Evolutionary conservation across 768 basidiomycete genomes (phyloP).

Genomic region (Russula griseocarnosa): DNA sequence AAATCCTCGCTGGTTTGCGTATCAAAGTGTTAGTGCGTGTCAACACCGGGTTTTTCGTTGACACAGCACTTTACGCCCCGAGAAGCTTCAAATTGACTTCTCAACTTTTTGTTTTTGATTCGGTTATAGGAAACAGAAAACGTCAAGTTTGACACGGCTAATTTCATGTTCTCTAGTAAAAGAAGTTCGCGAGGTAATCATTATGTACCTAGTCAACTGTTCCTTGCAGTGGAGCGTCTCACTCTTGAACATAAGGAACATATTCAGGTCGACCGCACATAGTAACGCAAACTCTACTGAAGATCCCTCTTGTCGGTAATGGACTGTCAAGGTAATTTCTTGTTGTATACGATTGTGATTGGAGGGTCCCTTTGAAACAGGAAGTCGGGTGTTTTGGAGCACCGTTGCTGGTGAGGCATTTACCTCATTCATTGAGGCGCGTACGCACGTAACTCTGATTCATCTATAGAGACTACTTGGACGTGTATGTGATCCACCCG

Average conservation of each 20-base stretch:
- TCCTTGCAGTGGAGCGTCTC: neutral
- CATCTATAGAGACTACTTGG: neutral
- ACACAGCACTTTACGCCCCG: too few relatives aligned
- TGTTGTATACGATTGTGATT: neutral
- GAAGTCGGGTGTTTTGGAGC: neutral
- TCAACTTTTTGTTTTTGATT: too few relatives aligned
- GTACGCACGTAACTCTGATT: neutral
- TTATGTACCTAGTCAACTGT: neutral
- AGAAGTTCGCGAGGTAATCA: too few relatives aligned
- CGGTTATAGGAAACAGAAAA: too few relatives aligned
- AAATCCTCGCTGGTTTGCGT: too few relatives aligned
- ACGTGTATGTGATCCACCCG: too few relatives aligned
- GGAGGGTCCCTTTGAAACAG: neutral
- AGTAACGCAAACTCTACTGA: too few relatives aligned
- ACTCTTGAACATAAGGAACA: neutral
- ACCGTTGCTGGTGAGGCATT: too few relatives aligned
- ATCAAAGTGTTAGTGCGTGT: too few relatives aligned
- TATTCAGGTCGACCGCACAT: neutral
- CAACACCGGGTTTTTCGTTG: too few relatives aligned
- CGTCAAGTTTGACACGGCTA: too few relatives aligned
- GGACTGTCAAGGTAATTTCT: neutral
- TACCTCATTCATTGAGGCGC: neutral
- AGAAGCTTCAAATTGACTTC: too few relatives aligned
- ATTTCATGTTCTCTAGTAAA: neutral
- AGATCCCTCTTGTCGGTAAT: neutral